Evolutionary conservation across 2,329 filamentous ascomycete species (phyloP).

Genomic region (Thyridium curvatum): DNA sequence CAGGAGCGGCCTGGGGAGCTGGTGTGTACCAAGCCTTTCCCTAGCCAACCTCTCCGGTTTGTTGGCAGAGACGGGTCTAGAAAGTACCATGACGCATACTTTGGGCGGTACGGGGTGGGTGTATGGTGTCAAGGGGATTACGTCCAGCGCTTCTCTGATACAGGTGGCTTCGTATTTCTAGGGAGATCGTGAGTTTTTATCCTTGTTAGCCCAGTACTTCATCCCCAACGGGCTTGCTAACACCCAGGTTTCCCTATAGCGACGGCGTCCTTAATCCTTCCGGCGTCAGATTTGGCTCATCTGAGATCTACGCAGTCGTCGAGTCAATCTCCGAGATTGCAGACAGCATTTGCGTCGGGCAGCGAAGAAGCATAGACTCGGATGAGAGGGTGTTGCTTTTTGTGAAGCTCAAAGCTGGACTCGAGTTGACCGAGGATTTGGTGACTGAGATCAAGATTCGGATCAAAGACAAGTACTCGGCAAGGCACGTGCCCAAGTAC

Average conservation of each 20-base stretch:
- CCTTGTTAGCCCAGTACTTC: no score
- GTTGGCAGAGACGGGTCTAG: slow-evolving; percentile 31
- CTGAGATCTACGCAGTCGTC: slow-evolving; percentile 40
- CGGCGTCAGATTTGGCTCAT: slow-evolving; percentile 37
- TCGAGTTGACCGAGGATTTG: slow-evolving; percentile 7
- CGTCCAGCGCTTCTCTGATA: slow-evolving; percentile 31
- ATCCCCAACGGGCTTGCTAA: no score
- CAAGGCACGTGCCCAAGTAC: slow-evolving; percentile 36
- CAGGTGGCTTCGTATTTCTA: slow-evolving; percentile 32
- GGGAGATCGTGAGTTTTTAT: slow-evolving; percentile 24
- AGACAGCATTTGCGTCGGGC: slow-evolving; percentile 13
- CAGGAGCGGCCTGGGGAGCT: slow-evolving; percentile 35
- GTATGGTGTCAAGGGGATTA: slow-evolving; percentile 40
- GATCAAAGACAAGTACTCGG: slow-evolving; percentile 17
- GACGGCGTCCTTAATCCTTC: slow-evolving; percentile 40
- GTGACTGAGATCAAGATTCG: slow-evolving; percentile 13
- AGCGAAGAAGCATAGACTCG: slow-evolving; percentile 7
- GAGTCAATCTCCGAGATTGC: slow-evolving; percentile 27
- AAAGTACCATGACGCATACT: slow-evolving; percentile 35
- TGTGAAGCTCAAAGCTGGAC: slow-evolving; percentile 10
- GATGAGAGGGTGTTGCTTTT: slow-evolving; percentile 17
- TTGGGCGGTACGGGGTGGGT: slow-evolving; percentile 31
- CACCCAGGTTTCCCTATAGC: slow-evolving; percentile 13
- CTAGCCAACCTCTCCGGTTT: slow-evolving; percentile 37
- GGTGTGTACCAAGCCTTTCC: slow-evolving; percentile 36